These are phyloP conservation scores for Sesbania bispinosa DNA, from an alignment of 306 rosid genomes.

Conservation along the genomic window DNA sequence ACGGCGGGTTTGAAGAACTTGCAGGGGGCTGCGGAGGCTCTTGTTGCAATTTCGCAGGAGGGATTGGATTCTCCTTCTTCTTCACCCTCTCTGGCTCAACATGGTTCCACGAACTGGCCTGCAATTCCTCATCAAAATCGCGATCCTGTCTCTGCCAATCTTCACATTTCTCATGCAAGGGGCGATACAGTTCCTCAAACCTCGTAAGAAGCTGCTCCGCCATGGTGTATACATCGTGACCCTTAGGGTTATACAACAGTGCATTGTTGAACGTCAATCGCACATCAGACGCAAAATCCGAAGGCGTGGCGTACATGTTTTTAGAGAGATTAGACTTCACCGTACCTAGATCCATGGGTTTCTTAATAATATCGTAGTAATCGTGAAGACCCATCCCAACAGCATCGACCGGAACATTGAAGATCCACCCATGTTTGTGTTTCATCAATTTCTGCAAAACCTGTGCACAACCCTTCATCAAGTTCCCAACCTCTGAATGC, in stretches of 20 bases:
- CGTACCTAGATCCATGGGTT: slow-evolving; percentile 95
- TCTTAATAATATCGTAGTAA: slow-evolving; percentile 70
- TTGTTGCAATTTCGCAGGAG: neutral
- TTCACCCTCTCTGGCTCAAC: slow-evolving; percentile 53
- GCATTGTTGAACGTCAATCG: slow-evolving; percentile 81
- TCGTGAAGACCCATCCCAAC: slow-evolving; percentile 71
- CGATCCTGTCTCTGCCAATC: slow-evolving; percentile 36
- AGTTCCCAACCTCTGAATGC: slow-evolving; percentile 41
- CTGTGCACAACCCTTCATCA: slow-evolving; percentile 67
- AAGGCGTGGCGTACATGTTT: slow-evolving; percentile 45
- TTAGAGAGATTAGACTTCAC: slow-evolving; percentile 57
- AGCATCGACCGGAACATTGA: slow-evolving; percentile 70
- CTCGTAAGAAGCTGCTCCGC: slow-evolving; percentile 58
- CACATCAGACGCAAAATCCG: slow-evolving; percentile 70
- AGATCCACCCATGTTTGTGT: slow-evolving; percentile 70
- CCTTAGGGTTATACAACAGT: slow-evolving; percentile 75
- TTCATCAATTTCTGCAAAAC: slow-evolving; percentile 77
- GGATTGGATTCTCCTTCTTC: slow-evolving; percentile 34
- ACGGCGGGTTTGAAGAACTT: slow-evolving; percentile 55
- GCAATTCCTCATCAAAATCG: slow-evolving; percentile 68
- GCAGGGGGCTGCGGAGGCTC: slow-evolving; percentile 33
- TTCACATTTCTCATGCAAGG: slow-evolving; percentile 43
- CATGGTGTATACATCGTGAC: slow-evolving; percentile 57
- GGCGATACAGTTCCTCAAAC: slow-evolving; percentile 69
- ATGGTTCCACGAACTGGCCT: slow-evolving; percentile 77